Conservation (phyloP, 805 yeast species). For the Nakazawaea peltata region DNA sequence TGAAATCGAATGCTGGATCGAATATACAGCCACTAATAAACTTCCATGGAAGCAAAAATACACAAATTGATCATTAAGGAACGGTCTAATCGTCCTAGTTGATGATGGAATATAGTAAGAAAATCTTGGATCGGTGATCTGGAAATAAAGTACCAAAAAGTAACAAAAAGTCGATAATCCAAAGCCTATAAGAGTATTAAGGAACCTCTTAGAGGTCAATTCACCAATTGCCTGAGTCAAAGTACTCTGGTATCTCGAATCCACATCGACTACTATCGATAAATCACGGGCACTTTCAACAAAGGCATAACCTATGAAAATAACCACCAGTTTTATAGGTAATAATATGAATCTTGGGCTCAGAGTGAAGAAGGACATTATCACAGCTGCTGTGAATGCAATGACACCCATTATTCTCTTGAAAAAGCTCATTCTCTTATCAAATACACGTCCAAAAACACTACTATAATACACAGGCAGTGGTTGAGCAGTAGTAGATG, state of each 20-base stretch:
- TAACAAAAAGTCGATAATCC: conserved; percentile 14
- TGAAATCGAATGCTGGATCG: conserved; percentile 40
- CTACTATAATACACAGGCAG: conserved; percentile 8
- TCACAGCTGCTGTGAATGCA: conserved; percentile 15
- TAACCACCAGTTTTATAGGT: conserved; percentile 17
- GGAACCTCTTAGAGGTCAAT: conserved; percentile 16
- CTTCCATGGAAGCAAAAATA: conserved; percentile 40
- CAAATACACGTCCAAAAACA: conserved; percentile 16
- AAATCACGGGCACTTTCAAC: conserved; percentile 21
- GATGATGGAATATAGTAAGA: conserved; percentile 23
- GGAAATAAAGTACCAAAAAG: conserved; percentile 15
- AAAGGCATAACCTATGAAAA: conserved; percentile 22
- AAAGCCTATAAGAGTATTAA: conserved; percentile 15
- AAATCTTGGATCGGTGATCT: conserved; percentile 13
- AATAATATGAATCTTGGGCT: conserved; percentile 14
- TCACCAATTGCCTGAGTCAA: conserved; percentile 19
- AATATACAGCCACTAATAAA: conserved; percentile 34
- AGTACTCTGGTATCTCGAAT: conserved; percentile 15
- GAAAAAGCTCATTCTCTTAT: conserved; percentile 20
- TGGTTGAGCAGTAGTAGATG: too few species aligned
- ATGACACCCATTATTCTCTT: conserved; percentile 13
- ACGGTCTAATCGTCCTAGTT: conserved; percentile 31
- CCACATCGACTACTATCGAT: conserved; percentile 17
- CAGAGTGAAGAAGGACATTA: conserved; percentile 14
- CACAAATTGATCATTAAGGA: conserved; percentile 34